phyloP scores from a whole-genome alignment of 2,329 filamentous ascomycete species.

The Sporothrix luriei region DNA sequence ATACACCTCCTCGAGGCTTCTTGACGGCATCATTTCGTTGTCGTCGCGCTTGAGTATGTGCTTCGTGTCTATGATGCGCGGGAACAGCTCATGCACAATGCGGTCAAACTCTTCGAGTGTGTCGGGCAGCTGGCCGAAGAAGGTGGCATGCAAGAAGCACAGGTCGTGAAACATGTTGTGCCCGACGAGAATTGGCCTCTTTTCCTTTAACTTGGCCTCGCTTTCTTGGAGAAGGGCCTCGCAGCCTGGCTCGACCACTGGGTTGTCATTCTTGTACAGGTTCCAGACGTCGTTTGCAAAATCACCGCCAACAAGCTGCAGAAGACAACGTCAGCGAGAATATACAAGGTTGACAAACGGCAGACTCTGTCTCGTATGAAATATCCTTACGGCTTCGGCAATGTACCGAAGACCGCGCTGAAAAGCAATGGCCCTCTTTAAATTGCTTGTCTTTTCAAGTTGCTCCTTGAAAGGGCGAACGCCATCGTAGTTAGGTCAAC shows the following conservation, averaged over 20 bases:
- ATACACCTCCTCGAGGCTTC: constrained; percentile 35
- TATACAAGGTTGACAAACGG: background rate
- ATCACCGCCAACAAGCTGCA: constrained; percentile 39
- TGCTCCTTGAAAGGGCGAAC: background rate
- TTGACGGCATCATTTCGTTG: constrained; percentile 69
- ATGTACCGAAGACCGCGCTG: constrained; percentile 35
- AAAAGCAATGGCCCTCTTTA: constrained; percentile 28
- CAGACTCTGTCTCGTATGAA: background rate
- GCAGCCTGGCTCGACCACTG: background rate
- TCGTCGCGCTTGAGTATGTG: constrained; percentile 70
- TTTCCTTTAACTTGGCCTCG: constrained; percentile 40
- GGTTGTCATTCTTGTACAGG: background rate
- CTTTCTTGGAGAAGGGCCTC: constrained; percentile 34
- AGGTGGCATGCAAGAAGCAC: constrained; percentile 64
- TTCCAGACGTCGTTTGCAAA: constrained; percentile 37
- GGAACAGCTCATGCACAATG: constrained; percentile 52
- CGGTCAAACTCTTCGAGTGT: constrained; percentile 56
- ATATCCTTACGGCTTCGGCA: constrained; percentile 33
- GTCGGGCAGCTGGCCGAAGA: constrained; percentile 60
- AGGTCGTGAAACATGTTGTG: constrained; percentile 69
- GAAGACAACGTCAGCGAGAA: background rate
- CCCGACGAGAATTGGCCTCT: constrained; percentile 55
- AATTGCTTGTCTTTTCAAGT: constrained; percentile 3
- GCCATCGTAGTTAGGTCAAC: background rate
- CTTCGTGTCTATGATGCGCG: constrained; percentile 65